Evolutionary conservation across 2,329 filamentous ascomycete species (phyloP), one percentile per base, ranked within the genome.

Genomic region (Aotearoamyces nothofagi): DNA sequence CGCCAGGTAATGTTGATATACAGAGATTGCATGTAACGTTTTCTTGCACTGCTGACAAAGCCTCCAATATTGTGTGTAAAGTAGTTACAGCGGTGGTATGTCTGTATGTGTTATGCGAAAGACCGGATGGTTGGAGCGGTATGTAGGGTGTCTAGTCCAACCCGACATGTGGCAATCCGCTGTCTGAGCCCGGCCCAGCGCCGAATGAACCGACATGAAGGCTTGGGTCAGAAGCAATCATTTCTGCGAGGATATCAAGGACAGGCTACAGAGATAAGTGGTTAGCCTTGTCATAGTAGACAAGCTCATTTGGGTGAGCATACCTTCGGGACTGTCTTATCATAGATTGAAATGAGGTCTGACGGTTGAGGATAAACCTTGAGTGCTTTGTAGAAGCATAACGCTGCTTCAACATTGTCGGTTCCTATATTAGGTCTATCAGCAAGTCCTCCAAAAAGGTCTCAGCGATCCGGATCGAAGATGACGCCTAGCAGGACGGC

Each of bases 271-370:
- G 32, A 13, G 4, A 31, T 11, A 22, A 27, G 28, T 42, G 37
- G 27, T 22, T 13, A 26, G 24, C 15, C 24, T 10, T 13, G 17
- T 20, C n/a, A 20, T 20, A 20, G n/a, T 20, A 20, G n/a, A 20
- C n/a, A 20, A 20, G 19, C 19, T 20, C 19, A 20, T 30, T 20
- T 20, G n/a, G 19, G n/a, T 20, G 19, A 7, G 8, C n/a, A 35
- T 56, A 83, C 86, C 79, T 94, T 94, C 45, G 87, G 78, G 25
- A 96, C 86, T 17, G 90, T 96, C 71, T 92, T 93, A 57, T 98
- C 90, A 58, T 98, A 98, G 56, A 98, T 93, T 47, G 70, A 71
- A 54, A 98, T 94, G 46, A 98, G 65, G 50, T 96, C 90, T 45
- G 77, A 70, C 9, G 87, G 90, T 47, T 82, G 79, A 29, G 90